Evolutionary conservation across 805 yeast genomes (phyloP), one percentile per base, ranked within the genome.

Genomic region (Kazachstania taianensis): DNA sequence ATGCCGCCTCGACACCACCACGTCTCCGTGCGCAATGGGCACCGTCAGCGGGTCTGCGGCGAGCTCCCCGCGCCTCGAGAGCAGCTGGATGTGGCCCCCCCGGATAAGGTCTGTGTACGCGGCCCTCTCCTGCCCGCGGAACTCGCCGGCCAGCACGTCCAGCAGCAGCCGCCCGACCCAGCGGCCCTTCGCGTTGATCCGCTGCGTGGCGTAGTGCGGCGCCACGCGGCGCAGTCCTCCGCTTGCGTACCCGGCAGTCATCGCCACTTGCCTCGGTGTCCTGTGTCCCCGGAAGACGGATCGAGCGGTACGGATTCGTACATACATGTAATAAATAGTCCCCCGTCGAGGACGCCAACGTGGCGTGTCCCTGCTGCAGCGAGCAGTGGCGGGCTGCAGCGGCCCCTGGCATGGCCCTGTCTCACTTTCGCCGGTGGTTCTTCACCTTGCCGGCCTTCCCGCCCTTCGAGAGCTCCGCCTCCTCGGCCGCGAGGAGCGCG

Each of bases 1-100:
- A 53, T 86, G 96, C 32, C 75, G 41, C 5, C 39, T 38, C 1
- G 50, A 48, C 15, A 41, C 43, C 5, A 57, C 38, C 6, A 49
- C 28, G 33, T 59, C 63, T 20, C 55, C 54, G 30, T 48, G 46
- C 25, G 42, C 38, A 5, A 59, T 50, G 1, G 30, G 37, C 1
- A 45, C 33, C 2, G 5, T 7, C 12, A 47, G 23, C 3, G 45
- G 39, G 13, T 40, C 40, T 30, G n/a, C 10, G 1, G 28, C 12
- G 29, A 29, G 14, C 13, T 36, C 8, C 43, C 52, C 15, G 40
- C 48, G 16, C 55, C 39, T 4, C 17, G 32, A 19, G 2, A 44
- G 33, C 7, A 56, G 30, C 20, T 42, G 44, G 20, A 45, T 49
- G 8, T 38, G 29, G 4, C 54, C 56, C 12, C 38, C 30, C 5